Percentiles rank a stretch among this genome's conserved stretches.
phyloP scores from a whole-genome alignment of 1,284 basidiomycete genomes.

The Cystobasidium pallidum region DNA sequence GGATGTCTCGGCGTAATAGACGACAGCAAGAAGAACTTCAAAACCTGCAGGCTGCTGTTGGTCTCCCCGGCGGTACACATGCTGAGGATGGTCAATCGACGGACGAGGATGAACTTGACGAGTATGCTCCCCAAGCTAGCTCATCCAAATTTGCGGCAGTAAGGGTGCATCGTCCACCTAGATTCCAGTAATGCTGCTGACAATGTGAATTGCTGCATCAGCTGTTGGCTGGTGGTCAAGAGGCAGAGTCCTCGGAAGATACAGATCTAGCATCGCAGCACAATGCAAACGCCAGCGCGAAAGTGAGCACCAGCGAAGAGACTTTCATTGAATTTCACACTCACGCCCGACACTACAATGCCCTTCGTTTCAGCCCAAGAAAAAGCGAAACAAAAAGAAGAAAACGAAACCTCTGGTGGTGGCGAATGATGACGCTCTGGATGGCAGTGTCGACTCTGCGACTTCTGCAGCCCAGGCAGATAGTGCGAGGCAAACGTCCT shows the following conservation, averaged over 20 bases:
- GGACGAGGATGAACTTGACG: constrained; percentile 10
- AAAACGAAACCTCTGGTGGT: constrained; percentile 28
- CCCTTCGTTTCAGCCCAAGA: constrained; percentile 55
- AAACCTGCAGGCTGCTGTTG: constrained; percentile 18
- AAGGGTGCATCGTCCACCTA: neutral
- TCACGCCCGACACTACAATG: no score
- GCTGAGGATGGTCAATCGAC: neutral
- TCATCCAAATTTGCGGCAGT: constrained; percentile 24
- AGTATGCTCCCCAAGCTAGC: constrained; percentile 3
- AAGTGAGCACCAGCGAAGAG: neutral
- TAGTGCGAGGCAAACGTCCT: constrained; percentile 6
- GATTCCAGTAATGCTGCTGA: neutral
- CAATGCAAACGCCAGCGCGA: neutral
- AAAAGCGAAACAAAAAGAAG: constrained; percentile 65
- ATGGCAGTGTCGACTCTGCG: neutral
- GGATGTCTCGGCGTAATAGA: constrained; percentile 36
- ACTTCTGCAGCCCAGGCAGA: neutral
- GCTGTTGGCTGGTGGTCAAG: constrained; percentile 12
- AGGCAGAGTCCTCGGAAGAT: constrained; percentile 37
- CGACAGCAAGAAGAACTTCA: constrained; percentile 35
- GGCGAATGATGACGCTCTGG: neutral
- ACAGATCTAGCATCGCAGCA: constrained; percentile 35
- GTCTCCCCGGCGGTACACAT: neutral
- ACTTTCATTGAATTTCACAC: no score
- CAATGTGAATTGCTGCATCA: neutral